Evolutionary conservation across 1,284 basidiomycete genomes (phyloP), one percentile per base, ranked within the genome.

Genomic region (Phellinidium pouzarii): DNA sequence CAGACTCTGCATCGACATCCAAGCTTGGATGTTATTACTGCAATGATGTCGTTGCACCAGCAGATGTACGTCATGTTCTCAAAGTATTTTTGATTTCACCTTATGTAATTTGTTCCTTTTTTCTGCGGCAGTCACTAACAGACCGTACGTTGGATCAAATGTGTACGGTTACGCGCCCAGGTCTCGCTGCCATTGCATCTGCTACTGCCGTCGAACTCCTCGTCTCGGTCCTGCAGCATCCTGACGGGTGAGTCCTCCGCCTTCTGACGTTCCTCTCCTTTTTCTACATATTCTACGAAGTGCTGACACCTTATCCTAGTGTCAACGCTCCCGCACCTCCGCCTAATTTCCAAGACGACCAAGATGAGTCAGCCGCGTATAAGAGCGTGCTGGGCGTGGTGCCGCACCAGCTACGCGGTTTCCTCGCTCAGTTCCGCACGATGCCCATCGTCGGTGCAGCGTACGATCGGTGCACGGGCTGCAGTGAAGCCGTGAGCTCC

Each of bases 101-200:
- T 52, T 42, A 7, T 47, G 19, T 41, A 38, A 20, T 23, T 17
- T 27, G 34, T 22, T 34, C 27, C 17, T 41, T 5, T 20, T 43
- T 44, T 19, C 4, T 6, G 11, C 22, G 25, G 2, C 55, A 96
- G 94, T 94, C 91, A 0, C 73, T 98, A 45, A 89, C 91, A 0
- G 94, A 99, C 64, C 78, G 94, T 31, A 97, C 94, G 1, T 77
- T 99, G 23, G 96, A 99, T 66, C 95, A 99, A 66, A 98, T 98
- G 95, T 99, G 96, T 65, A 99, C 96, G 0, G 96, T 99, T 11
- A 97, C 95, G 0, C 74, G 96, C n/a, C 95, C 96, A 0, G 95
- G 95, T 0, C 75, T 98, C 0, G 96, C 94, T 0, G 82, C 91
- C 0, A 94, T 98, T 40, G 95, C 95, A 0, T 84, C 89, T 0